Base-by-base conservation (phyloP, 2,329 filamentous ascomycete species). In the Cytospora schulzeri region DNA sequence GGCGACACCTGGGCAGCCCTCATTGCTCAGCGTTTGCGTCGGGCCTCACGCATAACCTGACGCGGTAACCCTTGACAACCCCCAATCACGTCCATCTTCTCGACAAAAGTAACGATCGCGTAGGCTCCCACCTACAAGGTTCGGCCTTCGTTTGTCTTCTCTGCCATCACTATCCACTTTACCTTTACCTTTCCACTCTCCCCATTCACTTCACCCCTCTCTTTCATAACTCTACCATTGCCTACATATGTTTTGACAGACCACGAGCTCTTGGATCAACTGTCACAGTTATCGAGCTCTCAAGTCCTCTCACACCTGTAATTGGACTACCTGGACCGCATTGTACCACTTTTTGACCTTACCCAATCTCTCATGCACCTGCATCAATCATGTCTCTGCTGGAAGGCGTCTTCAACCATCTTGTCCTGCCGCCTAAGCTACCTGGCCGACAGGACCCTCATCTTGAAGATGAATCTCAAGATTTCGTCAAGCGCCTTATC, bases 341-440 rank as follows among this genome's bases (percentile, higher is more conserved):
- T n/a, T 45, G 17, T n/a, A 45, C 38, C 38, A 45, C 15, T 4
- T 45, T n/a, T n/a, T 6, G 38, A 45, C 29, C 29, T 9, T 9
- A 9, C 29, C 29, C 29, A 31, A 31, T n/a, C 38, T 41, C 14
- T 8, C 11, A 7, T 41, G n/a, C n/a, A n/a, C 19, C 4, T 6
- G 17, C 19, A n/a, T 14, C 17, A n/a, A 41, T 24, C n/a, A 48
- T 48, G 41, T 48, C 41, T 48, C 41, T 48, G 41, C 29, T 61
- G 26, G 59, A 61, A 61, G 59, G 59, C 7, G 51, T 61, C 5
- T 72, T 75, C 62, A 71, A 79, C 60, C 78, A 80, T 63, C 64
- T 80, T 31, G 76, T 77, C 33, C 68, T 80, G 3, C 78, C 78
- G 2, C 73, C 75, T 7, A 69, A 74, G 51, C 69, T 80, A 1